Percentiles rank a stretch among this genome's conserved stretches.
phyloP scores from a whole-genome alignment of 768 basidiomycete species.

The Termitomyces titanicus region DNA sequence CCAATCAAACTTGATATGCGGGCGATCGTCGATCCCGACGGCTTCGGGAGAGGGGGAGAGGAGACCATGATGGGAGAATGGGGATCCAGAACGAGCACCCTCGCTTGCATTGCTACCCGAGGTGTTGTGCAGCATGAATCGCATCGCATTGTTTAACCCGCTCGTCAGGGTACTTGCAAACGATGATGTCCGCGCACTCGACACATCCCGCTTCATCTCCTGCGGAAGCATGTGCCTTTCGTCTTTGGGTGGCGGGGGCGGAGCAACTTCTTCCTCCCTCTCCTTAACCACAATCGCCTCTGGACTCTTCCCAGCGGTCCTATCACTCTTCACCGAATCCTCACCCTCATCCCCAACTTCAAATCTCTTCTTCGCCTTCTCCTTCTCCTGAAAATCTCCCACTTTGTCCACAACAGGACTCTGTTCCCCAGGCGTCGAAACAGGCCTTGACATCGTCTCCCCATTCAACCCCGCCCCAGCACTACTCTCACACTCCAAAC shows the following conservation, averaged over 20 bases:
- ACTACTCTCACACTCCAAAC: slow-evolving; percentile 25
- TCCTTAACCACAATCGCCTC: too few relatives aligned
- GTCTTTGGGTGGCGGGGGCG: slow-evolving; percentile 24
- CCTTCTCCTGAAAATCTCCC: too few relatives aligned
- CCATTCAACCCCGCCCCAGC: background rate
- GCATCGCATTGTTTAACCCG: slow-evolving; percentile 56
- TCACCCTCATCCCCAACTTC: background rate
- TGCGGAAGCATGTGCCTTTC: slow-evolving; percentile 1
- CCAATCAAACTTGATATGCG: slow-evolving; percentile 84
- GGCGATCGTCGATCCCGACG: slow-evolving; percentile 58
- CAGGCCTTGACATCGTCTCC: slow-evolving; percentile 2
- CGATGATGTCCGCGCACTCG: slow-evolving; percentile 25
- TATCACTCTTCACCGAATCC: background rate
- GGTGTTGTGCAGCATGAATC: slow-evolving; percentile 38
- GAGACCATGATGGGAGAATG: slow-evolving; percentile 27
- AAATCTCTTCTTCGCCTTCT: too few relatives aligned
- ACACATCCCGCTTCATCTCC: slow-evolving; percentile 3
- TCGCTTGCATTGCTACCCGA: slow-evolving; percentile 20
- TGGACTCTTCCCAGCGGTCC: background rate
- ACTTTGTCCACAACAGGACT: too few relatives aligned
- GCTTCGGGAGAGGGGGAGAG: slow-evolving; percentile 40
- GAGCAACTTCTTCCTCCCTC: background rate
- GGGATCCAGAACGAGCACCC: slow-evolving; percentile 27
- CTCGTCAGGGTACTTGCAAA: slow-evolving; percentile 46
- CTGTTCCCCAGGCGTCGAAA: background rate